Percentiles rank a stretch among this genome's conserved stretches.
Evolutionary conservation across 352 stramenopile genomes (phyloP).

Genomic region (Globisporangium abappressorium): DNA sequence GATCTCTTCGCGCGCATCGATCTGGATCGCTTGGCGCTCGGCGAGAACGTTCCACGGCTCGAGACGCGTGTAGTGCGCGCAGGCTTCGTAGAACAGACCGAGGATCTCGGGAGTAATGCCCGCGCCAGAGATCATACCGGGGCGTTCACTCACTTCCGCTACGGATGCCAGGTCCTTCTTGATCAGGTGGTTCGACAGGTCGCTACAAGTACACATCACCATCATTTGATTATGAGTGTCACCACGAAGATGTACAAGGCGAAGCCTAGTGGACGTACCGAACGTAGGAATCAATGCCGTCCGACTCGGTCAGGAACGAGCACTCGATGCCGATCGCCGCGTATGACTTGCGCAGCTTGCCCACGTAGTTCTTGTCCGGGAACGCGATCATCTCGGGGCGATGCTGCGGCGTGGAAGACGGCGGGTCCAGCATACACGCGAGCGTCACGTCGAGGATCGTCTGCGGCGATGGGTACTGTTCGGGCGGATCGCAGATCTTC

Average conservation of each 20-base stretch:
- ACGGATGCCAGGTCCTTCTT: slow-evolving; percentile 80
- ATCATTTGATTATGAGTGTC: slow-evolving; percentile 1
- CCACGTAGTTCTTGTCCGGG: slow-evolving; percentile 74
- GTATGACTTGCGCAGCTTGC: slow-evolving; percentile 73
- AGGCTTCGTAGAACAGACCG: slow-evolving; percentile 57
- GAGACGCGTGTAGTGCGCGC: slow-evolving; percentile 55
- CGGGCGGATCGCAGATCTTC: slow-evolving; percentile 80
- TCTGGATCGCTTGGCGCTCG: slow-evolving; percentile 78
- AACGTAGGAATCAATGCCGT: slow-evolving; percentile 83
- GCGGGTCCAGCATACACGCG: slow-evolving; percentile 74
- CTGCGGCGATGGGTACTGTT: slow-evolving; percentile 68
- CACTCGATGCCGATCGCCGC: slow-evolving; percentile 76
- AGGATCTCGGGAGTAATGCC: slow-evolving; percentile 61
- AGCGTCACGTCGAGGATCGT: slow-evolving; percentile 73
- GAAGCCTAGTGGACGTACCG: slow-evolving; percentile 32
- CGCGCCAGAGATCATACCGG: slow-evolving; percentile 51
- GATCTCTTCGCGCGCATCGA: slow-evolving; percentile 69
- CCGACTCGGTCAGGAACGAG: slow-evolving; percentile 81
- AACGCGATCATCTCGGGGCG: slow-evolving; percentile 85
- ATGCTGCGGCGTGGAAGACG: slow-evolving; percentile 68
- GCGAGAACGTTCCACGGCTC: slow-evolving; percentile 68
- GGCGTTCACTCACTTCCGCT: slow-evolving; percentile 70
- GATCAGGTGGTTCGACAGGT: slow-evolving; percentile 78
- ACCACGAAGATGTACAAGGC: not conserved
- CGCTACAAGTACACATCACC: slow-evolving; percentile 23